Percentiles rank a stretch among this genome's conserved stretches.
phyloP scores from a whole-genome alignment of 2,329 filamentous ascomycete genomes.

The Curvularia hawaiiensis region DNA sequence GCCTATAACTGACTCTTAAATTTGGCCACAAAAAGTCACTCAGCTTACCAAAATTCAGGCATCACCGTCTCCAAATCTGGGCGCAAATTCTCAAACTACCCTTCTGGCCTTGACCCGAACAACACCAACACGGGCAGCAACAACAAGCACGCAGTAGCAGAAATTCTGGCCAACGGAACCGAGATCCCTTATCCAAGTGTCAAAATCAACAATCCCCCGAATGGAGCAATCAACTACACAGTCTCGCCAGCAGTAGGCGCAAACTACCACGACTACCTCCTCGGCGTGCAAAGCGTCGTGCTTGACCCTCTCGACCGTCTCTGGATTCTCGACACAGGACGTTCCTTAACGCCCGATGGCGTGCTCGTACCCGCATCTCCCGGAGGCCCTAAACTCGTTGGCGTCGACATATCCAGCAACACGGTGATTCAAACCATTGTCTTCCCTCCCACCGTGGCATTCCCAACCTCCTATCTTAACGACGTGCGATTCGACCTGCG shows the following conservation, averaged over 20 bases:
- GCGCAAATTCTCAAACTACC: slow-evolving; percentile 60
- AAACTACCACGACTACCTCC: slow-evolving; percentile 56
- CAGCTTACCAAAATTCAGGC: slow-evolving; percentile 35
- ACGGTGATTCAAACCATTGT: slow-evolving; percentile 57
- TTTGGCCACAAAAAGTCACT: not conserved
- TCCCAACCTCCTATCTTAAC: slow-evolving; percentile 58
- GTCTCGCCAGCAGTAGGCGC: slow-evolving; percentile 53
- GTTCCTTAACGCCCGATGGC: slow-evolving; percentile 50
- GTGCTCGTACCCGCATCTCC: slow-evolving; percentile 52
- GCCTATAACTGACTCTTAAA: not conserved
- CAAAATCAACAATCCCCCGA: slow-evolving; percentile 56
- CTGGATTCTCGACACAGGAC: slow-evolving; percentile 61
- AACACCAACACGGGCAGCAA: slow-evolving; percentile 52
- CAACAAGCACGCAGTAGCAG: slow-evolving; percentile 56
- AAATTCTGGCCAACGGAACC: slow-evolving; percentile 51
- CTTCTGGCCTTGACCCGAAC: slow-evolving; percentile 54
- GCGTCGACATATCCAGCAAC: slow-evolving; percentile 54
- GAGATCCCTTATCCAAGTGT: slow-evolving; percentile 52
- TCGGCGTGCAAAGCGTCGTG: slow-evolving; percentile 59
- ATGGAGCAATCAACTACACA: slow-evolving; percentile 58
- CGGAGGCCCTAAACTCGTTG: slow-evolving; percentile 59
- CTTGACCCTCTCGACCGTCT: slow-evolving; percentile 57
- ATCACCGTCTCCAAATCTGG: slow-evolving; percentile 58
- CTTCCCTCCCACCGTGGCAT: slow-evolving; percentile 55
- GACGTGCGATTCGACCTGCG: slow-evolving; percentile 61